Evolutionary conservation across 345 rosid genomes (phyloP).

Genomic region (Populus tremula): DNA sequence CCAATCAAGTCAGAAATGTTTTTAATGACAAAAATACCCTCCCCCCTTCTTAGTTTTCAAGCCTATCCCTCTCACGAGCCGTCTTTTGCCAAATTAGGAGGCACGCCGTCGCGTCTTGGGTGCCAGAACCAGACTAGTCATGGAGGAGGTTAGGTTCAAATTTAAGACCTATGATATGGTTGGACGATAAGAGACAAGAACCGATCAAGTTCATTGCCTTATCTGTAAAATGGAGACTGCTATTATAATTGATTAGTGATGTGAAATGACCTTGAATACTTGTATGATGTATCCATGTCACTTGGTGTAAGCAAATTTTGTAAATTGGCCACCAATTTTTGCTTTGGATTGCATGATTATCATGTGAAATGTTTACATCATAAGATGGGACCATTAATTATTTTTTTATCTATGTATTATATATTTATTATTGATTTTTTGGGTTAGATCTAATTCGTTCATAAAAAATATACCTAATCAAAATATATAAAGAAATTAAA

Average conservation of each 20-base stretch:
- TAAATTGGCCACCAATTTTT: too few species aligned
- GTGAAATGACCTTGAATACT: neutral
- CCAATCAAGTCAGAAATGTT: conserved; percentile 2
- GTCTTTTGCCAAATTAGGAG: neutral
- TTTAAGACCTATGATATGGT: neutral
- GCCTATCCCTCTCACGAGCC: neutral
- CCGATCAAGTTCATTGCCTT: neutral
- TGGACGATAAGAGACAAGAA: neutral
- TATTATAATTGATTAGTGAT: neutral
- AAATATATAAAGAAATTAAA: too few species aligned
- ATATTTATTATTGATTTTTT: too few species aligned
- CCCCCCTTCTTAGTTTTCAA: neutral
- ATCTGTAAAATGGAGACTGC: neutral
- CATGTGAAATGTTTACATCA: too few species aligned
- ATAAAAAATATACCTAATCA: rapidly evolving
- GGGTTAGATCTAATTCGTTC: rapidly evolving
- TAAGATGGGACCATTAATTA: too few species aligned
- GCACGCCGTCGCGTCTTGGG: neutral
- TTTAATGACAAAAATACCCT: conserved; percentile 25
- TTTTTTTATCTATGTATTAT: too few species aligned
- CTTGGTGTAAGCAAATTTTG: too few species aligned
- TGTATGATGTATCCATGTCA: neutral
- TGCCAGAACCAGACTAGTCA: neutral
- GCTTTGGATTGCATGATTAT: too few species aligned
- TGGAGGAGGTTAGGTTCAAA: neutral